Percentiles rank a stretch among this genome's conserved stretches.
Conservation (phyloP, 805 yeast species). For the Wickerhamomyces alni region DNA sequence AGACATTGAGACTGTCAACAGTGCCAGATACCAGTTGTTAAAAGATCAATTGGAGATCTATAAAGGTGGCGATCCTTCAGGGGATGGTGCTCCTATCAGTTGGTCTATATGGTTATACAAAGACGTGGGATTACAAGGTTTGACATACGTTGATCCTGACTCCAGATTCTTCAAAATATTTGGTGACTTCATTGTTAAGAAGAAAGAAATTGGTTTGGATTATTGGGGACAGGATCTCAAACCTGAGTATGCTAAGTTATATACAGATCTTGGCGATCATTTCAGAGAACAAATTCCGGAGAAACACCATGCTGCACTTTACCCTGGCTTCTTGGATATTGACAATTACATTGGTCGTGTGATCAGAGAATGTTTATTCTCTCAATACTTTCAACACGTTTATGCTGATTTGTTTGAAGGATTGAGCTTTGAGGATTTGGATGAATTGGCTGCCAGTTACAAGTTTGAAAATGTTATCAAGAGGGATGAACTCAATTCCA, state of each 20-base stretch:
- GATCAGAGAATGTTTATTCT: conserved; percentile 37
- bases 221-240: conserved; percentile 44
- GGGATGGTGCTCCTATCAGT: conserved; percentile 37
- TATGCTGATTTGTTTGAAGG: conserved; percentile 39
- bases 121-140: conserved; percentile 47
- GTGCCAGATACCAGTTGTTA: conserved; percentile 35
- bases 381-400: conserved; percentile 38
- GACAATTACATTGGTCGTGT: conserved; percentile 33
- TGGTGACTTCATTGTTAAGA: conserved; percentile 36
- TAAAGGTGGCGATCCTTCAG: conserved; percentile 41
- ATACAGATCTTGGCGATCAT: conserved; percentile 31
- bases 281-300: conserved; percentile 35
- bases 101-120: conserved; percentile 52
- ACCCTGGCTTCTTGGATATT: conserved; percentile 36
- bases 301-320: conserved; percentile 31
- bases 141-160: conserved; percentile 39
- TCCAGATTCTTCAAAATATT: conserved; percentile 38
- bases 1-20: conserved; percentile 32
- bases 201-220: conserved; percentile 40
- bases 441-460: conserved; percentile 44
- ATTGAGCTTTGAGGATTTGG: conserved; percentile 38
- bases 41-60: conserved; percentile 41
- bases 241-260: conserved; percentile 32
- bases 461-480: conserved; percentile 39
- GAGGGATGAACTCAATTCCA: conserved; percentile 35